Percentiles rank a stretch among this genome's conserved stretches.
Evolutionary conservation across 192 early-diverging fungal genomes (phyloP).

Genomic region (Lunasporangiospora selenospora): DNA sequence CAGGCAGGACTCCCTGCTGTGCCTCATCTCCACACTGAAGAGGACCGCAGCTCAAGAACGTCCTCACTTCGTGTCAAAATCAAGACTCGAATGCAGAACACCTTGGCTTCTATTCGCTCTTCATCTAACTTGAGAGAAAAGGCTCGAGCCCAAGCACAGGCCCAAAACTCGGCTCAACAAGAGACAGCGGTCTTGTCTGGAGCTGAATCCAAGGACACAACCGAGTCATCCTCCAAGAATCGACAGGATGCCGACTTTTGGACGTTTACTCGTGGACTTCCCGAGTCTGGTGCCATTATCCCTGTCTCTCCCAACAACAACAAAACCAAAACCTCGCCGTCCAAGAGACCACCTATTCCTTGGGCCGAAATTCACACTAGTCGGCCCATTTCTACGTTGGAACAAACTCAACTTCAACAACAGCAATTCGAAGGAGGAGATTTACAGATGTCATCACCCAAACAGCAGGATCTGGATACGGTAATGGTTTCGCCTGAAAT

Average conservation of each 20-base stretch:
- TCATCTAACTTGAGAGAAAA: slow-evolving; percentile 32
- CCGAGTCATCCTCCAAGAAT: slow-evolving; percentile 1
- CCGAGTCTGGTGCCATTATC: slow-evolving; percentile 10
- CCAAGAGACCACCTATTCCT: neutral
- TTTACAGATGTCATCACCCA: too few relatives aligned
- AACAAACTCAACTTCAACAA: neutral
- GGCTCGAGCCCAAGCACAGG: neutral
- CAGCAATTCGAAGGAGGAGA: too few relatives aligned
- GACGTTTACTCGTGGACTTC: slow-evolving; percentile 13
- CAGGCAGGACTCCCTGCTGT: neutral
- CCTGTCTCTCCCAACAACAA: neutral
- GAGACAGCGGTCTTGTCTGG: neutral
- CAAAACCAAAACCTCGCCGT: neutral
- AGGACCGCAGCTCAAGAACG: neutral
- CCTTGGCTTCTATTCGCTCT: slow-evolving; percentile 37
- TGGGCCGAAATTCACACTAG: neutral
- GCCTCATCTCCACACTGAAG: neutral
- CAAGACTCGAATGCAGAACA: slow-evolving; percentile 34
- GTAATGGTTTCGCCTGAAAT: slow-evolving; percentile 13
- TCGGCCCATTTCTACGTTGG: neutral
- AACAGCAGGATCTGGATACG: neutral
- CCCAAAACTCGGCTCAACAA: neutral
- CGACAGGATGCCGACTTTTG: slow-evolving; percentile 20
- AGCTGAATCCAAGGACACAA: neutral
- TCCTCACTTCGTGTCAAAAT: slow-evolving; percentile 34